A percentile compares a stretch with the other conserved stretches of the same genome.
These are phyloP conservation scores for Cornus controversa DNA, from an alignment of 148 eudicot genomes.

Conservation along the genomic window DNA sequence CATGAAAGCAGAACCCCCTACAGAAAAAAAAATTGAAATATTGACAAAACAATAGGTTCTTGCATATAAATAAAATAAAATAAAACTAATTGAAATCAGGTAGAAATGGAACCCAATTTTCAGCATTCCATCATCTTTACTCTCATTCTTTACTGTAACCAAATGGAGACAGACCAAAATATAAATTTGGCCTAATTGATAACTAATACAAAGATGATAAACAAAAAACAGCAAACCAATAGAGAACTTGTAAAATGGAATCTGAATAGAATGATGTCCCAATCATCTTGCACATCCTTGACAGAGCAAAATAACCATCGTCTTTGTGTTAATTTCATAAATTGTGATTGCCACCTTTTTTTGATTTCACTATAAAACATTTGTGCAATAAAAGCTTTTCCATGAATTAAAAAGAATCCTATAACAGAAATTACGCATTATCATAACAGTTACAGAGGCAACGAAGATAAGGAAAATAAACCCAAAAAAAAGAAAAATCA, in stretches of 20 bases:
- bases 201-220: neutral
- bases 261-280: neutral
- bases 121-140: neutral
- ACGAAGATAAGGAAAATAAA: neutral
- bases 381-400: neutral
- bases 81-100: neutral
- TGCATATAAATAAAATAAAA: neutral
- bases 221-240: neutral
- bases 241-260: neutral
- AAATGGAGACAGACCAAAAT: neutral
- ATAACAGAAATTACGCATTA: neutral
- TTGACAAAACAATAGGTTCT: neutral
- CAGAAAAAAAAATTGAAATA: neutral
- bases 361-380: too few species aligned
- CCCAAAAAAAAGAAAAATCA: too few species aligned
- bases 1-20: neutral
- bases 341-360: neutral
- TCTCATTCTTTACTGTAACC: neutral
- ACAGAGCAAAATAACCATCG: neutral
- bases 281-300: neutral
- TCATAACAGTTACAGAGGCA: too few species aligned
- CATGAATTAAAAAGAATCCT: neutral
- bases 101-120: neutral
- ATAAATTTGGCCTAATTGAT: neutral
- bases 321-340: neutral